Percentiles rank a stretch among this genome's conserved stretches.
Evolutionary conservation across 2,329 filamentous ascomycete species (phyloP).

Genomic region (Fusarium praegraminearum): DNA sequence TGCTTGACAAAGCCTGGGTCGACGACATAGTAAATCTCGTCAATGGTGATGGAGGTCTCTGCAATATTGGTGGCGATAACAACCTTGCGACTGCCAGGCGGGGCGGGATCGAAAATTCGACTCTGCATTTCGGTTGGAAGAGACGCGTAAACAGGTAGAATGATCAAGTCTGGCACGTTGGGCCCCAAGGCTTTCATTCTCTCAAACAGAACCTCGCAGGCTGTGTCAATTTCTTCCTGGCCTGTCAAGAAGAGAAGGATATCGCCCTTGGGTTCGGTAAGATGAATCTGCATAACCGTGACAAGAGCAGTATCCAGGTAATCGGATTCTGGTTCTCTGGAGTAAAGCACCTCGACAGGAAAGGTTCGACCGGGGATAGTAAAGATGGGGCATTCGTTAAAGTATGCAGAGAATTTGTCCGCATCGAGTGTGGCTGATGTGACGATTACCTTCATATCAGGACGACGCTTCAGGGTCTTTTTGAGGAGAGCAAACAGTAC

Average conservation of each 20-base stretch:
- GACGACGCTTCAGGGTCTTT: constrained; percentile 86
- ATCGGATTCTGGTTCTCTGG: constrained; percentile 92
- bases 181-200: constrained; percentile 96
- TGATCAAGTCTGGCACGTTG: constrained; percentile 89
- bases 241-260: constrained; percentile 97
- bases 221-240: constrained; percentile 97
- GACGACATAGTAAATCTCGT: constrained; percentile 96
- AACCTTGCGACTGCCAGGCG: constrained; percentile 87
- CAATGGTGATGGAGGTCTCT: constrained; percentile 97
- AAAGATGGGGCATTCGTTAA: constrained; percentile 95
- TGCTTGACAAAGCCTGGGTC: constrained; percentile 99
- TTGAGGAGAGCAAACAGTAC: constrained; percentile 95
- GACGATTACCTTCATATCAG: constrained; percentile 93
- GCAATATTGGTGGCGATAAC: constrained; percentile 99
- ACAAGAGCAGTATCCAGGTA: constrained; percentile 95
- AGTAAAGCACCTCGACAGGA: constrained; percentile 96
- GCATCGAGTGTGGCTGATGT: constrained; percentile 97
- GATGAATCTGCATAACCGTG: constrained; percentile 97
- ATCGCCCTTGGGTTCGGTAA: constrained; percentile 91
- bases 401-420: constrained; percentile 97
- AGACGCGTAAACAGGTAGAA: constrained; percentile 95
- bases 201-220: constrained; percentile 91
- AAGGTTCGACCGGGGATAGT: constrained; percentile 95
- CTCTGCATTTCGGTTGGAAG: constrained; percentile 94
- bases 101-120: constrained; percentile 92